phyloP scores from a whole-genome alignment of 768 basidiomycete species.

The Calocera cornea region DNA sequence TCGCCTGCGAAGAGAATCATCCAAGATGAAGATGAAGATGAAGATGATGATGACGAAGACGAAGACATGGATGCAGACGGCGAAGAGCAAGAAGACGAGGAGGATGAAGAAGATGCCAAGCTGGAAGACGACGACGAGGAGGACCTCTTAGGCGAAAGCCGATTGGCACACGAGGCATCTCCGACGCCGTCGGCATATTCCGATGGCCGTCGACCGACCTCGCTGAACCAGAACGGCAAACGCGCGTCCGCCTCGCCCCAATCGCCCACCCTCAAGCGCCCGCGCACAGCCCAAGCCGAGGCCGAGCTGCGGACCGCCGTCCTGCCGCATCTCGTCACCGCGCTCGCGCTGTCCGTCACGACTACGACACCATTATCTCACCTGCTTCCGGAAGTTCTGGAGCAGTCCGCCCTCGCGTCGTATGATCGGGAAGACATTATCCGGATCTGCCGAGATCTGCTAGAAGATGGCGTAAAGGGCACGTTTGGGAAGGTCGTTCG shows the following conservation, averaged over 20 bases:
- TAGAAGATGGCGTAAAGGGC: not conserved
- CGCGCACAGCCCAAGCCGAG: not conserved
- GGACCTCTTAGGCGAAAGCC: not conserved
- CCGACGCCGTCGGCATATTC: not conserved
- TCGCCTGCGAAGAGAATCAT: not conserved
- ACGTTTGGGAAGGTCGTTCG: not conserved
- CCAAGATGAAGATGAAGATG: conserved; percentile 10
- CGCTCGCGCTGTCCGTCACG: not conserved
- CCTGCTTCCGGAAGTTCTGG: not conserved
- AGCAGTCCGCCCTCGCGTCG: not conserved
- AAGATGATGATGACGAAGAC: conserved; percentile 22
- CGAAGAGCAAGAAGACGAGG: conserved; percentile 16
- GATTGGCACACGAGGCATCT: not conserved
- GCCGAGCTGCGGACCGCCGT: not conserved
- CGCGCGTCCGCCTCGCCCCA: not conserved
- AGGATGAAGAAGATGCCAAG: not conserved
- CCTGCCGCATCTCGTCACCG: not conserved
- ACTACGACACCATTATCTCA: not conserved
- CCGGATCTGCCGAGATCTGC: not conserved
- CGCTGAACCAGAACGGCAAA: not conserved
- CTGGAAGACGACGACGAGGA: not conserved
- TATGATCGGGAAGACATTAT: not conserved
- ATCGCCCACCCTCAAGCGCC: not conserved
- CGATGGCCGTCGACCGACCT: not conserved
- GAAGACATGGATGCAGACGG: conserved; percentile 54